Conservation (phyloP, 148 eudicot species). For the Hydrangea macrophylla region DNA sequence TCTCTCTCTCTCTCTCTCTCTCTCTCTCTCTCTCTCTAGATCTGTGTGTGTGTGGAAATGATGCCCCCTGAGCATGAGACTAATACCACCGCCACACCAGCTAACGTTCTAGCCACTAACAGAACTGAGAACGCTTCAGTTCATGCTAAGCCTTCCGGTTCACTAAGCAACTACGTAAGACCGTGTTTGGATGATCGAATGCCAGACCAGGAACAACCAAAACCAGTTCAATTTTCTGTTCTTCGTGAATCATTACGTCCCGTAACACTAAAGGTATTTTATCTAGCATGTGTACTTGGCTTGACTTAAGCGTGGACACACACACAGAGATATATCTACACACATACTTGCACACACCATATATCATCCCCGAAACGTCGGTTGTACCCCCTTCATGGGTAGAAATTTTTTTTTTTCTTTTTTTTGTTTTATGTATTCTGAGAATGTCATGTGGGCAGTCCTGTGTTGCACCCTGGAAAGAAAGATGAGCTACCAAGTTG, state of each 20-base stretch:
- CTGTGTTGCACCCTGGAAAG: no score
- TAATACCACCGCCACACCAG: slow-evolving; percentile 12
- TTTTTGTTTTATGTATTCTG: no score
- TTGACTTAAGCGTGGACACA: not conserved
- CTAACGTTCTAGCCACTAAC: slow-evolving; percentile 22
- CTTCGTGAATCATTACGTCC: slow-evolving; percentile 52
- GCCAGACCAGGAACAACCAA: slow-evolving; percentile 8
- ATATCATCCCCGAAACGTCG: no score
- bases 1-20: not conserved
- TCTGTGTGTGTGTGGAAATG: slow-evolving; percentile 20
- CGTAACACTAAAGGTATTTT: slow-evolving; percentile 52
- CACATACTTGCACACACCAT: no score
- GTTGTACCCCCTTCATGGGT: no score
- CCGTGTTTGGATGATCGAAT: slow-evolving; percentile 37
- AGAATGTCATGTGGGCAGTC: no score
- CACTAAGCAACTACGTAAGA: slow-evolving; percentile 32
- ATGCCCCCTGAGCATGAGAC: slow-evolving; percentile 62
- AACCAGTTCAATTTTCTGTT: slow-evolving; percentile 32
- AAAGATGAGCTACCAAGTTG: no score
- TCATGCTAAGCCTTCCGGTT: slow-evolving; percentile 33
- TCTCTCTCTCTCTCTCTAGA: not conserved
- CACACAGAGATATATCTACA: no score
- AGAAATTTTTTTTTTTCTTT: no score
- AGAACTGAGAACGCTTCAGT: slow-evolving; percentile 20
- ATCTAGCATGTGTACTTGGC: not conserved